Evolutionary conservation across 805 yeast species (phyloP).

Genomic region (Wickerhamiella lipophila): DNA sequence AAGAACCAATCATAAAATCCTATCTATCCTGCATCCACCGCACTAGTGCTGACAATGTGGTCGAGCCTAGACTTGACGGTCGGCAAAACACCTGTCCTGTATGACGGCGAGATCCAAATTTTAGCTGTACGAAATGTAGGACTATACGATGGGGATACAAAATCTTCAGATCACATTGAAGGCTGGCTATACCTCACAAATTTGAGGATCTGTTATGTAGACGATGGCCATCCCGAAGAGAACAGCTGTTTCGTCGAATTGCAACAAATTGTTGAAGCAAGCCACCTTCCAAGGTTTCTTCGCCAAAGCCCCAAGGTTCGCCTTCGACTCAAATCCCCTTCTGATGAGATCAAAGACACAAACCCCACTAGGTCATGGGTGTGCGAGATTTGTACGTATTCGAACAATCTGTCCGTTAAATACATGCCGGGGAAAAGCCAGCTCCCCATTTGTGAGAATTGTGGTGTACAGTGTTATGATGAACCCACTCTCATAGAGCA

Average conservation of each 20-base stretch:
- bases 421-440: conserved; percentile 24
- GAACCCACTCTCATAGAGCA: background rate
- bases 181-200: conserved; percentile 75
- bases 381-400: conserved; percentile 79
- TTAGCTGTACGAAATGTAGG: conserved; percentile 50
- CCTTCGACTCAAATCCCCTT: conserved; percentile 19
- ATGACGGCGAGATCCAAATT: conserved; percentile 38
- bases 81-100: conserved; percentile 27
- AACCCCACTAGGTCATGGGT: conserved; percentile 42
- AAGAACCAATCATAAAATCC: background rate
- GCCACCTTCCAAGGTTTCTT: conserved; percentile 42
- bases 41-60: conserved; percentile 10
- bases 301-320: conserved; percentile 71
- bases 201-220: conserved; percentile 60
- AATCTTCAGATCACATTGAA: conserved; percentile 48
- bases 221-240: conserved; percentile 32
- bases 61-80: conserved; percentile 24
- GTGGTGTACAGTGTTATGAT: conserved; percentile 43
- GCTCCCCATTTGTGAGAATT: conserved; percentile 42
- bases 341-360: conserved; percentile 1
- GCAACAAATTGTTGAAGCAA: conserved; percentile 32
- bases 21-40: no score
- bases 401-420: conserved; percentile 36
- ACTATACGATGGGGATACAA: conserved; percentile 55
- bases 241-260: conserved; percentile 40